Base-by-base conservation (phyloP, 768 basidiomycete species). In the Suillus tomentosus region DNA sequence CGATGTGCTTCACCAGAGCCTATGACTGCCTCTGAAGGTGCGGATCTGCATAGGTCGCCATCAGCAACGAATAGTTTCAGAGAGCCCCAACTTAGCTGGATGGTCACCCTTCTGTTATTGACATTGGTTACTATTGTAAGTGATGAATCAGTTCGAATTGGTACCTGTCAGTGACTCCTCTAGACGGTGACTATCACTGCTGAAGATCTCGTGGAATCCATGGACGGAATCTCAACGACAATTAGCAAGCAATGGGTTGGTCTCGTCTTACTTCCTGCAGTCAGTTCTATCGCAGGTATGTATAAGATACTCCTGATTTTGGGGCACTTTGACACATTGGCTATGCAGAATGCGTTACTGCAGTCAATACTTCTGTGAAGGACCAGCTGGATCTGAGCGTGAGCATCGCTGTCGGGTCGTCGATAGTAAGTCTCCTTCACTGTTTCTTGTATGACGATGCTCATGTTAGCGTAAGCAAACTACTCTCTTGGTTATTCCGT, bases 161-260 rank as follows among this genome's bases (percentile, higher is more conserved):
- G 40, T 24, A 42, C 27, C 57, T 22, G 10, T 27, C 17, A 17
- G 42, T 10, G 27, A 19, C 19, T 56, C 13, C 15, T 55, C 40
- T 40, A 85, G 82, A 67, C 87, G 6, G 86, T 84, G 27, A 81
- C 86, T 13, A 73, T 90, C 63, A 88, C 82, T 7, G 88, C 89
- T 11, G 89, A 90, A 69, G 86, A 82, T 76, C 80, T 98, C 17
- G 94, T 98, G 9, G 87, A 86, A 71, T 88, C 91, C 9, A 93
- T 97, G 85, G 85, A 94, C 72, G 88, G 86, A 45, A 80, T 96
- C 61, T 89, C 90, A 1, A 77, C 71, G 22, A 80, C 80, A 4
- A 85, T 99, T 66, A 89, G 86, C 71, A 91, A 92, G 67, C 91
- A 95, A 73, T 99, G 94, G 88, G 83, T 96, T 63, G 95, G 89